Base-by-base conservation (phyloP, 139 green algal species). In the Nannochloris sp. region DNA sequence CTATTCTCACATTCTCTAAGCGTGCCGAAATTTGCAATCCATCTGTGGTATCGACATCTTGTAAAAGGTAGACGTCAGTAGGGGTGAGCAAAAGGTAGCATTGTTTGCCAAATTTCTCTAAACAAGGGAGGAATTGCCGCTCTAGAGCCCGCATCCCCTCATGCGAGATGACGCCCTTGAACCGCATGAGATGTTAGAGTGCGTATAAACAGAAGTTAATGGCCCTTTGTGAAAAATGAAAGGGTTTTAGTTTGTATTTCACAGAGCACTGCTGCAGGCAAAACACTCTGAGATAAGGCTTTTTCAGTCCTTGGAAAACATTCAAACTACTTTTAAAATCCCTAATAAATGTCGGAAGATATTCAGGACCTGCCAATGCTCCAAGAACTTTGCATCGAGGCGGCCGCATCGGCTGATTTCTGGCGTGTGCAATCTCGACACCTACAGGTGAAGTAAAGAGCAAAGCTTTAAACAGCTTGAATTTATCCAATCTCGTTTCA, bases 41-140 rank as follows among this genome's bases (percentile, higher is more conserved):
- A 63, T 93, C 85, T 5, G 87, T 77, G 35, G 89, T 73, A 12
- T 77, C 6, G 9, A 57, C 53, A 19, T 72, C 81, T 68, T 93
- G 86, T 0, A 93, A 54, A 4, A 93, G 51, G 55, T 83, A 70
- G 8, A 90, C 25, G 12, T 90, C 78, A 19, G 84, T 68, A 1
- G 67, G 61, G 0, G 72, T 44, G 30, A 93, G 55, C 30, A 93
- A 71, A 25, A 92, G 34, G 44, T 87, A 71, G 62, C 72, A 83
- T 3, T 74, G 72, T 68, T 93, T 93, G 35, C 87, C 87, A 67
- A 87, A 80, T 57, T 93, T 93, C 27, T 93, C 85, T 4, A 93
- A 60, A 1, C 82, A 81, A 19, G 87, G 87, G 32, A 93, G 45
- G 38, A 93, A 62, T 78, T 71, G 74, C 34, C 81, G 76, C 54